Conservation (phyloP, 495 filamentous ascomycete species). For the Aspergillus campestris region DNA sequence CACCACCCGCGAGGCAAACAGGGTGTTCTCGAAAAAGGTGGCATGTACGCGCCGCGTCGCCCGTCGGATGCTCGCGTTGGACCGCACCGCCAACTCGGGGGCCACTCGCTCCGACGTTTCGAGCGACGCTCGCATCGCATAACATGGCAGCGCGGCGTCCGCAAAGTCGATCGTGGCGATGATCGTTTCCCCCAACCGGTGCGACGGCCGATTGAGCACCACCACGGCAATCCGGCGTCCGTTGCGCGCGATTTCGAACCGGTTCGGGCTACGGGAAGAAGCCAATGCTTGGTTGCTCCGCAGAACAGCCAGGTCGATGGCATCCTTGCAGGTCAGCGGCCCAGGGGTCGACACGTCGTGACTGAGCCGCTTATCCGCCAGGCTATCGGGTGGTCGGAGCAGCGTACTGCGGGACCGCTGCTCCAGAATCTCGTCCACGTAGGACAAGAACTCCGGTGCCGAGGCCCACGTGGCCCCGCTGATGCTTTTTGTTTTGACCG, state of each 20-base stretch:
- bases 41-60: conserved; percentile 76
- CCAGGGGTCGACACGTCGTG: conserved; percentile 27
- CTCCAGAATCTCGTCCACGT: conserved; percentile 72
- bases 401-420: conserved; percentile 43
- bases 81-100: conserved; percentile 71
- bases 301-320: conserved; percentile 85
- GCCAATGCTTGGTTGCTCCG: conserved; percentile 57
- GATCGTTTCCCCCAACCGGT: conserved; percentile 82
- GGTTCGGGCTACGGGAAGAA: conserved; percentile 62
- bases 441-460: conserved; percentile 58
- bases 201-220: conserved; percentile 81
- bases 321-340: conserved; percentile 61
- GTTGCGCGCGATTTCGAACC: conserved; percentile 90
- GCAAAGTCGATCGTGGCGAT: conserved; percentile 76
- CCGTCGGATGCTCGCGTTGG: conserved; percentile 70
- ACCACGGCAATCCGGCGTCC: conserved; percentile 78
- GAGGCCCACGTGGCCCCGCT: conserved; percentile 31
- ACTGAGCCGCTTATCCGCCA: conserved; percentile 47
- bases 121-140: conserved; percentile 65
- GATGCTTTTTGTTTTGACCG: conserved; percentile 31
- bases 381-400: conserved; percentile 57
- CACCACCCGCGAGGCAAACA: conserved; percentile 68
- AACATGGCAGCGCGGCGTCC: conserved; percentile 63
- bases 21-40: conserved; percentile 65
- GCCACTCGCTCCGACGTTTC: conserved; percentile 77